Percentiles rank a stretch among this genome's conserved stretches.
Conservation (phyloP, 2,329 filamentous ascomycete species). For the Ophiocordyceps camponoti-rufipedis region DNA sequence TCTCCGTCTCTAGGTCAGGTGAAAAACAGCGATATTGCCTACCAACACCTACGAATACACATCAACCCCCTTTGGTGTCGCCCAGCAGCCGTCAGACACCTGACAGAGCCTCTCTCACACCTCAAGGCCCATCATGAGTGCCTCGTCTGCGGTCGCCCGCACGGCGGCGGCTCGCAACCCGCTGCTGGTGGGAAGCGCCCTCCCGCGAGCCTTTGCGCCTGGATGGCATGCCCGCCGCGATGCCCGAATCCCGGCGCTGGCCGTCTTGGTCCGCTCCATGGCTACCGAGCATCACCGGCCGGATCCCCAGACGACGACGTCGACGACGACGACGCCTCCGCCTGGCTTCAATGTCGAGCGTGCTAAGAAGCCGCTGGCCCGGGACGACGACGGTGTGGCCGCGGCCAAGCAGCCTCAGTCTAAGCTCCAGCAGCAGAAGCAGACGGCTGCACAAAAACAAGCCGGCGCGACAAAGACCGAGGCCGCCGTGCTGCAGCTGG, state of each 20-base stretch:
- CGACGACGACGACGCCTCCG: slow-evolving; percentile 41
- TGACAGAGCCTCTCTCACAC: neutral
- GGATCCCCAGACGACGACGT: slow-evolving; percentile 23
- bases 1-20: slow-evolving; percentile 1
- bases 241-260: slow-evolving; percentile 29
- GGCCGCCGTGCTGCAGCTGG: slow-evolving; percentile 39
- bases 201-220: neutral
- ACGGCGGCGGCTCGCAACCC: slow-evolving; percentile 34
- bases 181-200: slow-evolving; percentile 22
- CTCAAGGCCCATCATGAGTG: slow-evolving; percentile 26
- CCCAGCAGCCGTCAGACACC: neutral
- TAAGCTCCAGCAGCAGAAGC: neutral
- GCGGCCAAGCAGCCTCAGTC: slow-evolving; percentile 7
- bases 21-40: neutral
- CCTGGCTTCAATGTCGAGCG: slow-evolving; percentile 82
- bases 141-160: slow-evolving; percentile 35
- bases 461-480: slow-evolving; percentile 18
- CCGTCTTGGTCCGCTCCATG: slow-evolving; percentile 36
- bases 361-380: slow-evolving; percentile 66
- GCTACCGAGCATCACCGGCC: slow-evolving; percentile 40
- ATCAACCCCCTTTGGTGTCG: neutral
- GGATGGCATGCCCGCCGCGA: slow-evolving; percentile 10
- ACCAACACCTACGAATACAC: neutral
- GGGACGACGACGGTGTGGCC: slow-evolving; percentile 22
- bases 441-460: neutral